Percentiles rank a stretch among this genome's conserved stretches.
These are phyloP conservation scores for Gnomoniopsis sp. DNA, from an alignment of 2,329 filamentous ascomycete species.

Conservation along the genomic window DNA sequence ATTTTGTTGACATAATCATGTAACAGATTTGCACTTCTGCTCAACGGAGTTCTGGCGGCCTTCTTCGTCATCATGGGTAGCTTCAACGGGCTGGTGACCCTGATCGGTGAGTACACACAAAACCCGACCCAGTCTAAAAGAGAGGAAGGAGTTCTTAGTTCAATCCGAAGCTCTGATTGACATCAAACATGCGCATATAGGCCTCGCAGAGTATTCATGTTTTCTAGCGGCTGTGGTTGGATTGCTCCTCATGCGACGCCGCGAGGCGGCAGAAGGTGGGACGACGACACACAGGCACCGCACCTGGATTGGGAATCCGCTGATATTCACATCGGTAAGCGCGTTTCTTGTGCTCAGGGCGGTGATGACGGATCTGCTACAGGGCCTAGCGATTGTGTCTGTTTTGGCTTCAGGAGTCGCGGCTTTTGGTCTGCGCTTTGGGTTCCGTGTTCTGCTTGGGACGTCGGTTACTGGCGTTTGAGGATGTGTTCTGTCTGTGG, in stretches of 20 bases:
- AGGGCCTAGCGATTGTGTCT: constrained; percentile 26
- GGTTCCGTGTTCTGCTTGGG: constrained; percentile 19
- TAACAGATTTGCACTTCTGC: constrained; percentile 22
- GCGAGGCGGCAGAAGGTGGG: constrained; percentile 18
- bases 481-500: too few species aligned
- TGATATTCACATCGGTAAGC: constrained; percentile 26
- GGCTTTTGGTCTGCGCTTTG: constrained; percentile 23
- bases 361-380: constrained; percentile 25
- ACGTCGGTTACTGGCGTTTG: background rate
- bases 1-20: background rate
- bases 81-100: constrained; percentile 26
- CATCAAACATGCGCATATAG: constrained; percentile 11
- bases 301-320: constrained; percentile 24
- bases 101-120: constrained; percentile 22
- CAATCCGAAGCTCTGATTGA: background rate
- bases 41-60: constrained; percentile 23
- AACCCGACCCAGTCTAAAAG: background rate
- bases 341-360: constrained; percentile 26
- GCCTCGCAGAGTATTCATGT: constrained; percentile 25
- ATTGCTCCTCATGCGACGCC: constrained; percentile 24
- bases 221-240: constrained; percentile 25
- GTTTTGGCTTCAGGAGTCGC: constrained; percentile 26
- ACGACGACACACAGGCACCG: constrained; percentile 18
- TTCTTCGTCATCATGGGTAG: constrained; percentile 24
- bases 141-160: background rate